Base-by-base conservation (phyloP, 1,139 yeast species). In the Debaryomyces udenii region DNA sequence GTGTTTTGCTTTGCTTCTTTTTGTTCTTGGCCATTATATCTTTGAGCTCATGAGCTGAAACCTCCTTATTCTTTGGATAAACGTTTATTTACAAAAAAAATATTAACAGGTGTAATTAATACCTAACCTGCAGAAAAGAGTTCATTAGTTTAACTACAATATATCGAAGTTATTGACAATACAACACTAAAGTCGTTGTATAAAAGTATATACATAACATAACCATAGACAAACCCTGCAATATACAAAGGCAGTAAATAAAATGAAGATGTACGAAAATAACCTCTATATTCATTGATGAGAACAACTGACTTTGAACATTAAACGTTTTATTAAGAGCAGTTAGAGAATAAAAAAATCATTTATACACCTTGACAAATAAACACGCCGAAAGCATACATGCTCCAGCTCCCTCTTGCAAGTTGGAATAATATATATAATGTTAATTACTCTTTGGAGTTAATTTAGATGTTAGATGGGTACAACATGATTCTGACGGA, bases 401-500 rank as follows among this genome's bases (percentile, higher is more conserved):
- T n/a, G 35, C 36, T 33, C 31, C 20, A 34, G 38, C 37, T 27
- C 39, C 35, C 34, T 35, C 42, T 34, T 33, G 36, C 38, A 38
- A 41, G 42, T 40, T 45, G 43, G 43, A 41, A 43, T 48, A 46
- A 42, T 45, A 46, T 46, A 46, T 45, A 42, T 34, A 42, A 41
- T 39, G 38, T 38, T 35, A 35, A 31, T 26, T 22, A 33, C 40
- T 34, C 31, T 40, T 36, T 37, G 31, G 31, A 27, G 41, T 40
- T 42, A 41, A 42, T 39, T 88, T 91, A 93, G 86, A 93, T 93
- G 95, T 86, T 91, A 64, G 98, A 93, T 80, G 99, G 99, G 89
- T 93, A 93, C 79, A 93, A 91, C 96, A 93, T 90, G 82, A 93
- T 85, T 84, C 99, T 89, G 74, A 93, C 98, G 60, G 96, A 86